Base-by-base conservation (phyloP, 176 grass and related monocot genomes). In the Sorghum bicolor region DNA sequence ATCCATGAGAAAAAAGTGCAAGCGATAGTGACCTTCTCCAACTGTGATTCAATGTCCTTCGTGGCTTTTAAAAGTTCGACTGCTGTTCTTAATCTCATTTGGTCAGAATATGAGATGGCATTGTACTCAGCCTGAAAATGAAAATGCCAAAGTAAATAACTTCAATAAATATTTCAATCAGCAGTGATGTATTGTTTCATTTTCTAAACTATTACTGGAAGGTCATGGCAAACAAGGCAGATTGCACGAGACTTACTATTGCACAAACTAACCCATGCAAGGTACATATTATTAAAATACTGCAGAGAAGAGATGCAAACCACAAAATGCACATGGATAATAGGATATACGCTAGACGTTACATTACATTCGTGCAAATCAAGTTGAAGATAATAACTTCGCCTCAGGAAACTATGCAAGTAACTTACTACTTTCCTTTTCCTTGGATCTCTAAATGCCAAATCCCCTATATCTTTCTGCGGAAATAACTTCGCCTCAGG, bases 401-500 rank as follows among this genome's bases (percentile, higher is more conserved):
- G 28, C 60, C n/a, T n/a, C n/a, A n/a, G 24, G 33, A 41, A 60
- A 57, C 60, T 19, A 38, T 52, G 67, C 31, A 87, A 73, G 77
- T 16, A 62, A 87, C 91, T 92, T 82, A 98, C 96, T 63, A 93
- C 47, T 87, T 92, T 88, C 92, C 93, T 87, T 92, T 98, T 98
- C 44, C 33, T 80, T 67, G 87, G 89, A 87, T 98, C 96, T 88
- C 93, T 92, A 72, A 93, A 98, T 81, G 89, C 84, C 88, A 98
- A 86, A 94, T 98, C 82, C 83, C 96, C 96, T 53, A 95, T 77
- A 93, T 98, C 93, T 70, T 98, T 93, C 75, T 90, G 91, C 3
- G 96, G 96, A 80, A 98, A 98, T 77, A 95, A 63, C 70, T 98
- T 98, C 0, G 93, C 93, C 88, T 98, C 91, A 67, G 96, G 96